A percentile compares a stretch with the other conserved stretches of the same genome.
phyloP scores from a whole-genome alignment of 75 land plant genomes.

The Pinus albicaulis region DNA sequence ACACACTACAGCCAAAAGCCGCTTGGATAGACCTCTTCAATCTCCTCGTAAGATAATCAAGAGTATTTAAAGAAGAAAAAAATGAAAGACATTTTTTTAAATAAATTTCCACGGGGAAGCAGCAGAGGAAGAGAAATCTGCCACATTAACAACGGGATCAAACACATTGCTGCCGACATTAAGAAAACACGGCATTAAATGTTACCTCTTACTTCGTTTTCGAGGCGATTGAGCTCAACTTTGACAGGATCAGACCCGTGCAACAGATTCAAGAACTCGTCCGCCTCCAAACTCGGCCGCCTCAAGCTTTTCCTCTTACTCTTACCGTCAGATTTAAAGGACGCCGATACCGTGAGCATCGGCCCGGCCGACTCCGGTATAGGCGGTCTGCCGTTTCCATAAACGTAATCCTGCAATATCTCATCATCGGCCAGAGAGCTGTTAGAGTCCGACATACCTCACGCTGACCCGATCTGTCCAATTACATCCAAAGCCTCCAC shows the following conservation, averaged over 20 bases:
- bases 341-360: not conserved
- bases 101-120: not conserved
- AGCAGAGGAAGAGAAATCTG: not conserved
- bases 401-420: not conserved
- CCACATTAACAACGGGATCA: conserved; percentile 5
- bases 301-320: conserved; percentile 15
- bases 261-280: conserved; percentile 61
- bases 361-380: conserved; percentile 4
- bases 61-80: too few species aligned
- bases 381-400: conserved; percentile 7
- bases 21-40: not conserved
- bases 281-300: conserved; percentile 47
- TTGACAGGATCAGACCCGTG: conserved; percentile 95
- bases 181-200: not conserved
- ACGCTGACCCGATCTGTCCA: conserved; percentile 5
- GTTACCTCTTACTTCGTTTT: conserved; percentile 88
- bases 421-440: conserved; percentile 2
- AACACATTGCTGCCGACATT: not conserved
- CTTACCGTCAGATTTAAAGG: conserved; percentile 13
- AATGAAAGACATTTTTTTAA: not conserved
- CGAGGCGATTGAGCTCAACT: conserved; percentile 85
- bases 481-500: conserved; percentile 7
- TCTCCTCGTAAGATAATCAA: not conserved
- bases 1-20: not conserved
- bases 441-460: conserved; percentile 10